Evolutionary conservation across 495 filamentous ascomycete species (phyloP).

Genomic region (Penicillium psychrofluorescens): DNA sequence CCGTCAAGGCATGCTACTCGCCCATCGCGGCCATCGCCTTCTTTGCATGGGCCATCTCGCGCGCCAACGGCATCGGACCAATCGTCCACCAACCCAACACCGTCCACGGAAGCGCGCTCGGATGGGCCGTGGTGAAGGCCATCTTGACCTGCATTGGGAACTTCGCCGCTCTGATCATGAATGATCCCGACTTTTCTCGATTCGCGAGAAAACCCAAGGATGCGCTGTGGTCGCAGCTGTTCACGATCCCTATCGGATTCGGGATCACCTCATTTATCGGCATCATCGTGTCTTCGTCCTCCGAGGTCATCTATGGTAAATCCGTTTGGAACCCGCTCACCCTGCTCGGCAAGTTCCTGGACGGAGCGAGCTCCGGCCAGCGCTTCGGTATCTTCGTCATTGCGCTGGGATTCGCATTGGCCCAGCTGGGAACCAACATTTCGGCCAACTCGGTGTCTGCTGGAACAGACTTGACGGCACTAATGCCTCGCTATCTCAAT

Average conservation of each 20-base stretch:
- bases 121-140: slow-evolving; percentile 75
- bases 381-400: slow-evolving; percentile 90
- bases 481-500: slow-evolving; percentile 80
- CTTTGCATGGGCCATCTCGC: slow-evolving; percentile 84
- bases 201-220: slow-evolving; percentile 77
- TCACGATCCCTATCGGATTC: slow-evolving; percentile 82
- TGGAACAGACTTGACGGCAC: slow-evolving; percentile 84
- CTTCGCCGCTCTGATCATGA: slow-evolving; percentile 73
- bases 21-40: slow-evolving; percentile 78
- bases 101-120: slow-evolving; percentile 59
- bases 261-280: slow-evolving; percentile 88
- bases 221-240: slow-evolving; percentile 81
- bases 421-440: slow-evolving; percentile 90
- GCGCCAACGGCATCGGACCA: slow-evolving; percentile 77
- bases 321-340: slow-evolving; percentile 84
- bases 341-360: slow-evolving; percentile 66
- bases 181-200: slow-evolving; percentile 85
- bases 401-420: slow-evolving; percentile 70
- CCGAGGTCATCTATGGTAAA: slow-evolving; percentile 65
- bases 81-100: slow-evolving; percentile 67
- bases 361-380: slow-evolving; percentile 64
- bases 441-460: slow-evolving; percentile 86
- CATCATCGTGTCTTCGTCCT: slow-evolving; percentile 86
- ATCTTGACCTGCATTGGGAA: slow-evolving; percentile 90
- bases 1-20: slow-evolving; percentile 81